Conservation (phyloP, 805 yeast genomes). For the Kregervanrija pseudodelftensis region DNA sequence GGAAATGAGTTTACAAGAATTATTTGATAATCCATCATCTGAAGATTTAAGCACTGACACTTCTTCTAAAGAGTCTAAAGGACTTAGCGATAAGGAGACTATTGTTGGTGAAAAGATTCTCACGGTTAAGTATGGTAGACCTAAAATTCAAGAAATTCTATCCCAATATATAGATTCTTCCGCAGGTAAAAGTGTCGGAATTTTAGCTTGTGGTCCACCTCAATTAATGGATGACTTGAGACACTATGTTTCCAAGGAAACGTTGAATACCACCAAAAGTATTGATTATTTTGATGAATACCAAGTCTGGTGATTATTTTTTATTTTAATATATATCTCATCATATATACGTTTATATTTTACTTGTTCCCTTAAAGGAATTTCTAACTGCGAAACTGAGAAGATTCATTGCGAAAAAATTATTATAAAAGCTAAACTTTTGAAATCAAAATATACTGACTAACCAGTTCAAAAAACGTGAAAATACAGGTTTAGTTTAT, state of each 20-base stretch:
- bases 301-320: conserved; percentile 4
- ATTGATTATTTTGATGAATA: conserved; percentile 7
- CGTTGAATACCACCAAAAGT: conserved; percentile 3
- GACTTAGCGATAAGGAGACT: too few relatives aligned
- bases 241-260: background rate
- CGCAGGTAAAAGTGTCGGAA: conserved; percentile 32
- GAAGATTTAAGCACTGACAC: conserved; percentile 1
- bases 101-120: too few relatives aligned
- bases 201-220: conserved; percentile 42
- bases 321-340: too few relatives aligned
- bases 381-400: too few relatives aligned
- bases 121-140: conserved; percentile 28
- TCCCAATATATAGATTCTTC: conserved; percentile 26
- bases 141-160: conserved; percentile 28
- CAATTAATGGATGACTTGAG: conserved; percentile 20
- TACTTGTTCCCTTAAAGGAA: too few relatives aligned
- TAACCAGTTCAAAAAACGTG: too few relatives aligned
- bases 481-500: too few relatives aligned
- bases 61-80: background rate
- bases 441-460: too few relatives aligned
- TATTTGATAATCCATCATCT: background rate
- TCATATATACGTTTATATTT: too few relatives aligned
- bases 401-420: too few relatives aligned
- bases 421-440: too few relatives aligned
- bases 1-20: background rate